Conservation (phyloP, 345 rosid species). For the Syzygium grande region DNA sequence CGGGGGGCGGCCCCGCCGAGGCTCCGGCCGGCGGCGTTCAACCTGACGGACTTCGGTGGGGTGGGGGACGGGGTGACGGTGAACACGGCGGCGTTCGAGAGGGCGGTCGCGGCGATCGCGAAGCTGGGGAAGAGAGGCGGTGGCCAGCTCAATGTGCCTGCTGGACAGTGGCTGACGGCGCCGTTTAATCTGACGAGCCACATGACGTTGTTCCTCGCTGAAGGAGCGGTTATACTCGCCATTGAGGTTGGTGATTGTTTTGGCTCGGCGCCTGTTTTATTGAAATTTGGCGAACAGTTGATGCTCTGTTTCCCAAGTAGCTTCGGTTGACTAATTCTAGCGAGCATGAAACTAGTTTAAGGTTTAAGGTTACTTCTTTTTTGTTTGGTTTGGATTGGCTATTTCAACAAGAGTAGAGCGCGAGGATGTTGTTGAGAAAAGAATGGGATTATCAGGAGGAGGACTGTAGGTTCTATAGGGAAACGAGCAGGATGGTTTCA, state of each 20-base stretch:
- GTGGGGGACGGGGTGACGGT: slow-evolving; percentile 79
- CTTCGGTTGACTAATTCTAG: neutral
- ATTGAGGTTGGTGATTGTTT: slow-evolving; percentile 44
- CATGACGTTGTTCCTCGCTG: slow-evolving; percentile 84
- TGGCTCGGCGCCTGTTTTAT: neutral
- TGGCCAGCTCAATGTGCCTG: slow-evolving; percentile 91
- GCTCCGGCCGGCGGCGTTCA: slow-evolving; percentile 56
- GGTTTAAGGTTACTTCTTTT: neutral
- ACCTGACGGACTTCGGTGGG: slow-evolving; percentile 87
- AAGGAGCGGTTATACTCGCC: slow-evolving; percentile 79
- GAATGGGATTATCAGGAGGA: neutral
- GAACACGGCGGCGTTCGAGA: slow-evolving; percentile 83
- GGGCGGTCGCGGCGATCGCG: slow-evolving; percentile 71
- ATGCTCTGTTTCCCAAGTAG: neutral
- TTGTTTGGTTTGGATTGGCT: neutral
- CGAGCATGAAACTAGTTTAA: neutral
- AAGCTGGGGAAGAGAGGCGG: slow-evolving; percentile 68
- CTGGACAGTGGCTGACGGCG: slow-evolving; percentile 92
- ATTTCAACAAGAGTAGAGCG: neutral
- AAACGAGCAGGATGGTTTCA: neutral
- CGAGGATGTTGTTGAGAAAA: neutral
- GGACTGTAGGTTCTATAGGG: neutral
- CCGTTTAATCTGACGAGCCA: slow-evolving; percentile 95
- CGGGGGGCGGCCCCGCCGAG: slow-evolving; percentile 31
- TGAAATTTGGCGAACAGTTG: neutral